Evolutionary conservation across 257 asterid genomes (phyloP).

Genomic region (Solanum sitiens): DNA sequence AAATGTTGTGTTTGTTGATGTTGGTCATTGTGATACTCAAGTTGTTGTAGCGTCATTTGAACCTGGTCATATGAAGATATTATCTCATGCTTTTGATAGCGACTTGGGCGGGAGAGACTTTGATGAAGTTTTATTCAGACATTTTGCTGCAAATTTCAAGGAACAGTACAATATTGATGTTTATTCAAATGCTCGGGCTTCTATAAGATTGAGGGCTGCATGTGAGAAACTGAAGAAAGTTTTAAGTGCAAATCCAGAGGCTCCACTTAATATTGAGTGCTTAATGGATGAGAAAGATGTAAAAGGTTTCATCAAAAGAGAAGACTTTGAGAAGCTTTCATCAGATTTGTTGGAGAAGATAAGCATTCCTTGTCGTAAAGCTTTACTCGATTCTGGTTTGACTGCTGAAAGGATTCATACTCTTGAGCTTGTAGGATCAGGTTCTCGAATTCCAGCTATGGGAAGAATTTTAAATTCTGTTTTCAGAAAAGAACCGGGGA

Average conservation of each 20-base stretch:
- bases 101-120: slow-evolving; percentile 92
- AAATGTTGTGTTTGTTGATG: slow-evolving; percentile 78
- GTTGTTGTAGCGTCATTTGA: slow-evolving; percentile 73
- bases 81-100: slow-evolving; percentile 80
- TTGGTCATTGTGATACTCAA: slow-evolving; percentile 95
- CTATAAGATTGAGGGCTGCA: slow-evolving; percentile 72
- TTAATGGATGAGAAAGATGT: slow-evolving; percentile 99
- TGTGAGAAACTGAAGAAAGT: slow-evolving; percentile 96
- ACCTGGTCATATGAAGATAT: slow-evolving; percentile 67
- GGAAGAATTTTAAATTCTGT: slow-evolving; percentile 48
- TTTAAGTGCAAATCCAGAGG: slow-evolving; percentile 96
- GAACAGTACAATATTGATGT: slow-evolving; percentile 73
- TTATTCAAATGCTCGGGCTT: slow-evolving; percentile 70
- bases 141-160: slow-evolving; percentile 68
- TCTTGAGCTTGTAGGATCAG: slow-evolving; percentile 95
- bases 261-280: slow-evolving; percentile 87
- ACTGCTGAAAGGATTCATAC: slow-evolving; percentile 57
- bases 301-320: slow-evolving; percentile 77
- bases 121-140: slow-evolving; percentile 72
- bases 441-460: slow-evolving; percentile 87
- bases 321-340: slow-evolving; percentile 77
- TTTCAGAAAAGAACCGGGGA: slow-evolving; percentile 65
- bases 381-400: slow-evolving; percentile 64
- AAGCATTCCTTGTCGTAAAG: slow-evolving; percentile 59
- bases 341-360: slow-evolving; percentile 59